These are phyloP conservation scores for Entomortierella chlamydospora DNA, from an alignment of 192 early-diverging fungal genomes.

Conservation along the genomic window DNA sequence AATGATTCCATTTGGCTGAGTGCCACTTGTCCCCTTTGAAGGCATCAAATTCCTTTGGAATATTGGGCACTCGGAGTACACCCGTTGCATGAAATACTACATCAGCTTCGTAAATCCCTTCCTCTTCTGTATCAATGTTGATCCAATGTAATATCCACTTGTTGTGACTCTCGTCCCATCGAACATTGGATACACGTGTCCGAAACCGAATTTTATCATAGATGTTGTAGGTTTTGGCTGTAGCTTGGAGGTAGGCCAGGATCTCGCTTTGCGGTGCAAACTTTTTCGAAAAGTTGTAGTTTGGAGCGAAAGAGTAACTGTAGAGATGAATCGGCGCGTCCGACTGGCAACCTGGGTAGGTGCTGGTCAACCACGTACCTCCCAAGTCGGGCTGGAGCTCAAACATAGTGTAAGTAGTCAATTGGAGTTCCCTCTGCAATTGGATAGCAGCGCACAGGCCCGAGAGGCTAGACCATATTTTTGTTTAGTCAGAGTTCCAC, in stretches of 20 bases:
- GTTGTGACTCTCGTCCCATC: slow-evolving; percentile 24
- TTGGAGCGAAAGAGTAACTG: slow-evolving; percentile 58
- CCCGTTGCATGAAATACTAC: slow-evolving; percentile 55
- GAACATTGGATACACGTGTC: slow-evolving; percentile 22
- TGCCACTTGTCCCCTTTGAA: slow-evolving; percentile 56
- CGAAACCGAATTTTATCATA: slow-evolving; percentile 49
- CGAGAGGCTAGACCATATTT: slow-evolving; percentile 1
- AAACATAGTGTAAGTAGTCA: slow-evolving; percentile 51
- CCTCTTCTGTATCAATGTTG: neutral
- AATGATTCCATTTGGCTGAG: slow-evolving; percentile 57
- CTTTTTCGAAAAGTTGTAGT: slow-evolving; percentile 53
- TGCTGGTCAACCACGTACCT: slow-evolving; percentile 55
- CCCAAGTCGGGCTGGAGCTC: slow-evolving; percentile 53
- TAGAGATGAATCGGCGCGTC: slow-evolving; percentile 55
- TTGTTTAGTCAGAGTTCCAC: no score
- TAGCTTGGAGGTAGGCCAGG: slow-evolving; percentile 15
- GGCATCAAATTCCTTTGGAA: slow-evolving; percentile 51
- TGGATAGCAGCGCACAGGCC: slow-evolving; percentile 57
- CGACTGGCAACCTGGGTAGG: slow-evolving; percentile 54
- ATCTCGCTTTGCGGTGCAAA: slow-evolving; percentile 27
- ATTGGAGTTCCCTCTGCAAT: slow-evolving; percentile 50
- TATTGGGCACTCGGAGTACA: slow-evolving; percentile 37
- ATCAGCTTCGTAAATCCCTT: slow-evolving; percentile 36
- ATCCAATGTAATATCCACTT: slow-evolving; percentile 40
- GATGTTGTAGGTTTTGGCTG: slow-evolving; percentile 47